Percentiles rank a stretch among this genome's conserved stretches.
phyloP scores from a whole-genome alignment of 2,329 filamentous ascomycete genomes.

The Phyllachora maydis region DNA sequence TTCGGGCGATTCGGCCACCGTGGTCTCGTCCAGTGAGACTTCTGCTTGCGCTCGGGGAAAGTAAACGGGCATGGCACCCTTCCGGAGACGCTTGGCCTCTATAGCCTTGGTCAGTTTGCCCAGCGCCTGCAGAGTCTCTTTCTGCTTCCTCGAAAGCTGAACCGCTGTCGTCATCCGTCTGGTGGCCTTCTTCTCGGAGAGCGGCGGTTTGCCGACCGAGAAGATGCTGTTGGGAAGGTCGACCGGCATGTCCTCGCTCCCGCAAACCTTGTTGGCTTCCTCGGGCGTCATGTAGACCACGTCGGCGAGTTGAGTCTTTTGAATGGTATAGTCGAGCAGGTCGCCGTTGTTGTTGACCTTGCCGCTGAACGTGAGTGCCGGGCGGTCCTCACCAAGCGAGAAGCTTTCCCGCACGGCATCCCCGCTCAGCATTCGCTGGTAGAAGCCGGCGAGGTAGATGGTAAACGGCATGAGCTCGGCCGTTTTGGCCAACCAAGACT shows the following conservation, averaged over 20 bases:
- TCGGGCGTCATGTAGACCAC: conserved; percentile 36
- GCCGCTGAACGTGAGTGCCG: conserved; percentile 41
- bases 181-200: conserved; percentile 6
- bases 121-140: conserved; percentile 24
- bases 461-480: conserved; percentile 39
- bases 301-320: conserved; percentile 27
- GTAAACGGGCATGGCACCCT: conserved; percentile 28
- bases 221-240: conserved; percentile 8
- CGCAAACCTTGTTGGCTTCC: conserved; percentile 22
- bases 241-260: conserved; percentile 11
- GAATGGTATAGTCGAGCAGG: conserved; percentile 31
- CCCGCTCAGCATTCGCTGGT: conserved; percentile 35
- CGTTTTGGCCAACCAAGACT: conserved; percentile 34
- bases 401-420: conserved; percentile 24
- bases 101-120: conserved; percentile 24
- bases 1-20: conserved; percentile 5
- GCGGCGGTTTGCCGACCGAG: conserved; percentile 12
- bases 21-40: conserved; percentile 18
- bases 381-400: conserved; percentile 28
- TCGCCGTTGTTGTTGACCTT: conserved; percentile 29
- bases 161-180: conserved; percentile 21
- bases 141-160: conserved; percentile 20
- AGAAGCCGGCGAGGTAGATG: conserved; percentile 37
- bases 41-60: conserved; percentile 18
- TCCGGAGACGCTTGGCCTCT: conserved; percentile 17